Percentiles rank a stretch among this genome's conserved stretches.
Evolutionary conservation across 176 grass and related monocot species (phyloP).

Genomic region (Phoenix dactylifera): DNA sequence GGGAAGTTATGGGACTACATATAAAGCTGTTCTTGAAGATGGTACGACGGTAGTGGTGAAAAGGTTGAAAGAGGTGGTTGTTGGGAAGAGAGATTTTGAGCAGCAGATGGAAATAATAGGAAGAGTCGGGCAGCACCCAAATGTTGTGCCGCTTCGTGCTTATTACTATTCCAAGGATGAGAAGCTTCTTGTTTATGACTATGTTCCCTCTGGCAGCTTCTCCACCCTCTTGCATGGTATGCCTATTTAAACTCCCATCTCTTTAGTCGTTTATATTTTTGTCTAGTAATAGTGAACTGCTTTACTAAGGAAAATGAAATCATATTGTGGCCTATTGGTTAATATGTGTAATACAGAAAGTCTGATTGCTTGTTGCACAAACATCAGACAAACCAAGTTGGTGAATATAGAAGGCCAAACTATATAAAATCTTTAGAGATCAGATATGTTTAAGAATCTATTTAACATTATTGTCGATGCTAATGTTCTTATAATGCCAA

Average conservation of each 20-base stretch:
- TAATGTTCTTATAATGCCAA: too few species aligned
- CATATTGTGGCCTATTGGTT: too few species aligned
- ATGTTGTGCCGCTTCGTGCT: constrained; percentile 73
- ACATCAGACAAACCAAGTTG: too few species aligned
- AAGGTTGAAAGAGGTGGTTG: constrained; percentile 83
- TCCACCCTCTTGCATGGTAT: constrained; percentile 81
- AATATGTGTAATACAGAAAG: too few species aligned
- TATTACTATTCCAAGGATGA: constrained; percentile 99
- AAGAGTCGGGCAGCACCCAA: constrained; percentile 57
- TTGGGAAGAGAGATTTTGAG: constrained; percentile 85
- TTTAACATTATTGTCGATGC: too few species aligned
- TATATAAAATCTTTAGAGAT: too few species aligned
- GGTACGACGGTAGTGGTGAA: constrained; percentile 87
- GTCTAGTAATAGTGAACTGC: too few species aligned
- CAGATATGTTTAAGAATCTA: too few species aligned
- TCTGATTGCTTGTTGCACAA: too few species aligned
- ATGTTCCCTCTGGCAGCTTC: constrained; percentile 60
- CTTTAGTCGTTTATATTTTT: not conserved
- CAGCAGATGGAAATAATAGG: constrained; percentile 96
- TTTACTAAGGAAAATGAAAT: too few species aligned
- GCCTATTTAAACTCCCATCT: constrained; percentile 1
- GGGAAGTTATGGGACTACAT: constrained; percentile 90
- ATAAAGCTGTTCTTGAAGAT: constrained; percentile 97
- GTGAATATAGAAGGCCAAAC: too few species aligned
- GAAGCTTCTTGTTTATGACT: constrained; percentile 94